Evolutionary conservation across 2,329 filamentous ascomycete species (phyloP), one percentile per base, ranked within the genome.

Genomic region (Aulographum hederae): DNA sequence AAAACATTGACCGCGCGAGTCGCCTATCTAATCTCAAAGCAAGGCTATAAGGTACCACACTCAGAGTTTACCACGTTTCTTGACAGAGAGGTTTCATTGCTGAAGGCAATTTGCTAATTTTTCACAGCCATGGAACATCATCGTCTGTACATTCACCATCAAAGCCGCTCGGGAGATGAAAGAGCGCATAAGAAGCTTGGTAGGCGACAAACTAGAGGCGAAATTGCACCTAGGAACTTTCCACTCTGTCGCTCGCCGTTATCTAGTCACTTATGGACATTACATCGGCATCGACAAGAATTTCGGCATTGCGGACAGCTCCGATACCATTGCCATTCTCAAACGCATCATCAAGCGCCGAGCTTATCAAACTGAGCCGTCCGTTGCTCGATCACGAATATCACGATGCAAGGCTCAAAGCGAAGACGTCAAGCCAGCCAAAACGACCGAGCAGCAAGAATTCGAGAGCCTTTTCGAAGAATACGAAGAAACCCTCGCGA

Each of bases 71-170:
- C n/a, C n/a, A n/a, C n/a, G n/a, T n/a, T n/a, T n/a, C n/a, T n/a
- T n/a, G n/a, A n/a, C n/a, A n/a, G n/a, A n/a, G n/a, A n/a, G n/a
- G n/a, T n/a, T n/a, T n/a, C n/a, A n/a, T n/a, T n/a, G n/a, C n/a
- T n/a, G n/a, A n/a, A n/a, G n/a, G n/a, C n/a, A n/a, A n/a, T n/a
- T n/a, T n/a, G n/a, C n/a, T n/a, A n/a, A n/a, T n/a, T n/a, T n/a
- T n/a, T n/a, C n/a, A n/a, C n/a, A n/a, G 34, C 86, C 86, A 45
- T 73, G 78, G 57, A 82, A 94, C 56, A 73, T 95, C 44, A 74
- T 98, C 37, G 86, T 94, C 37, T 89, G 86, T 38, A 95, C 86
- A 0, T 98, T 98, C 48, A 98, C 89, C 2, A 84, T 93, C 51
- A 95, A 95, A 52, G 85, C 89, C 1, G 81, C 85, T 13, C 69